Conservation (phyloP, 352 stramenopile genomes). For the Phytophthora sp. region DNA sequence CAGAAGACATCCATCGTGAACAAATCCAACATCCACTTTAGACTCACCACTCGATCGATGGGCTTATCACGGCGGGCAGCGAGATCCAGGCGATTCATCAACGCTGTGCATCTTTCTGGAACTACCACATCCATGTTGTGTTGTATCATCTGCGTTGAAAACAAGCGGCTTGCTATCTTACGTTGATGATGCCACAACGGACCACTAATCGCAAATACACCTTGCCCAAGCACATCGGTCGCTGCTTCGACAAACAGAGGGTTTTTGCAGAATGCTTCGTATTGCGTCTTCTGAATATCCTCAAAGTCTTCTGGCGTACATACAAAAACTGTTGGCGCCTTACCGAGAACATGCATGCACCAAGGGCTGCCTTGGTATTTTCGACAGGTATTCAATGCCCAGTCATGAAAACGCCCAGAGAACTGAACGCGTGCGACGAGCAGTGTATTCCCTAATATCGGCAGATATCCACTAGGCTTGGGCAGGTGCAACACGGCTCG, state of each 20-base stretch:
- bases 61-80: conserved; percentile 5
- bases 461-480: conserved; percentile 46
- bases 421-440: conserved; percentile 46
- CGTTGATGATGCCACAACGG: conserved; percentile 43
- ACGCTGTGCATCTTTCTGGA: conserved; percentile 10
- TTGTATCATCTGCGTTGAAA: conserved; percentile 31
- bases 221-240: conserved; percentile 39
- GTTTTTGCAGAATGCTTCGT: conserved; percentile 48
- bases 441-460: conserved; percentile 58
- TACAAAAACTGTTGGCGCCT: conserved; percentile 34
- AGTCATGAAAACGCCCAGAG: conserved; percentile 57
- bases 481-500: conserved; percentile 39
- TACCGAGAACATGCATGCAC: conserved; percentile 52
- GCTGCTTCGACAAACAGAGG: conserved; percentile 28
- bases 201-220: conserved; percentile 43
- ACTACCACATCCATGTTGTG: conserved; percentile 30
- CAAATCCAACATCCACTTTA: conserved; percentile 35
- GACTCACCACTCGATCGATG: conserved; percentile 27
- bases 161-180: conserved; percentile 39
- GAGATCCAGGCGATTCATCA: conserved; percentile 17
- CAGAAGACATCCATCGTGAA: conserved; percentile 61
- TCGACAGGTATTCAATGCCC: conserved; percentile 51
- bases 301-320: conserved; percentile 41
- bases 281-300: conserved; percentile 47
- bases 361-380: conserved; percentile 49